Conservation (phyloP, 306 rosid genomes). For the Phaseolus lunatus region DNA sequence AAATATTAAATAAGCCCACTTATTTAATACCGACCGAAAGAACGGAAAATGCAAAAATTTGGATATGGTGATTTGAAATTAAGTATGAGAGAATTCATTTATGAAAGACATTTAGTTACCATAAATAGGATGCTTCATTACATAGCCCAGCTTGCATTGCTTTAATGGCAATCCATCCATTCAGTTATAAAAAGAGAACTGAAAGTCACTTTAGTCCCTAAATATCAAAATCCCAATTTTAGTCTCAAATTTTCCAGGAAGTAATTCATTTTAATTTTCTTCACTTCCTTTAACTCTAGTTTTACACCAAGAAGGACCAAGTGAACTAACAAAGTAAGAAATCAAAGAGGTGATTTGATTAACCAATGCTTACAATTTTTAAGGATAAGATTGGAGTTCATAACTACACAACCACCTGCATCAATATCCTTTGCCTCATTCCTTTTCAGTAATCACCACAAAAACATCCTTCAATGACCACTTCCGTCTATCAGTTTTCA, state of each 20-base stretch:
- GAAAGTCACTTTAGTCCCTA: not conserved
- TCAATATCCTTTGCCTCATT: conserved; percentile 48
- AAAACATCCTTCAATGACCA: conserved; percentile 85
- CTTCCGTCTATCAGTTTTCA: conserved; percentile 62
- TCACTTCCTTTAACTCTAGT: not conserved
- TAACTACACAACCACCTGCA: not conserved
- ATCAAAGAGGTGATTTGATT: not conserved
- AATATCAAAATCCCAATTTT: not conserved
- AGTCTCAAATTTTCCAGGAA: not conserved
- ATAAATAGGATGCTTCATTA: not conserved
- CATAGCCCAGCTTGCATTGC: not conserved
- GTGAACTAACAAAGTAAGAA: not conserved
- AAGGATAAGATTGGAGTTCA: not conserved
- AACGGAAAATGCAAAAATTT: no score
- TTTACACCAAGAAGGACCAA: not conserved
- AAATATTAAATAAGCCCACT: no score
- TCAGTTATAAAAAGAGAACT: not conserved
- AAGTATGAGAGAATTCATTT: no score
- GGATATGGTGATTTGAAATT: no score
- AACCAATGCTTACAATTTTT: not conserved
- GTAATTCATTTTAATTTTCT: not conserved
- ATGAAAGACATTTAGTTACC: no score
- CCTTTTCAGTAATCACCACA: conserved; percentile 86
- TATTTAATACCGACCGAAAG: no score
- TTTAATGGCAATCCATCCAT: not conserved